Evolutionary conservation across 148 eudicot species (phyloP).

Genomic region (Vaccinium myrtillus): DNA sequence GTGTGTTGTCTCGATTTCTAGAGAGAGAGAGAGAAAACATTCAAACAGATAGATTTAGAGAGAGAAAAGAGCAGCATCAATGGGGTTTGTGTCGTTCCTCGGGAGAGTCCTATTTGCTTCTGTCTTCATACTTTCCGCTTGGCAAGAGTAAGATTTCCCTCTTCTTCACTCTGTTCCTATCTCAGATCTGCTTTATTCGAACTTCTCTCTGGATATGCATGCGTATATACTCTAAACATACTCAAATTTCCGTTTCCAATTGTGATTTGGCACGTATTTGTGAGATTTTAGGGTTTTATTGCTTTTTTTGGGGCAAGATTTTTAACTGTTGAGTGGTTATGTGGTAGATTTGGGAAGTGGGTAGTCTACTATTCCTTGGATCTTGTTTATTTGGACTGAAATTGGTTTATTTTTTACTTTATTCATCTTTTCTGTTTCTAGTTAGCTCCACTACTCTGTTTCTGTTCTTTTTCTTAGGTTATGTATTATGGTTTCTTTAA

Average conservation of each 20-base stretch:
- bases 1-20: constrained; percentile 22
- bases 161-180: neutral
- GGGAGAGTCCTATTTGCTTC: constrained; percentile 78
- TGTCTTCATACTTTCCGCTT: constrained; percentile 75
- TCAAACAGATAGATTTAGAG: neutral
- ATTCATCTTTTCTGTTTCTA: neutral
- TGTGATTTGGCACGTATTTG: neutral
- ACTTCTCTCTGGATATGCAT: neutral
- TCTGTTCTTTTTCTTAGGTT: neutral
- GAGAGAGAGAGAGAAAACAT: constrained; percentile 7
- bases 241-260: too few relatives aligned
- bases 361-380: neutral
- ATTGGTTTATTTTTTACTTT: neutral
- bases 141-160: constrained; percentile 61
- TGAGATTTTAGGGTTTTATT: neutral
- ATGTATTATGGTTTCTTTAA: neutral
- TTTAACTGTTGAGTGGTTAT: neutral
- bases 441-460: neutral
- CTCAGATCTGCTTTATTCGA: constrained; percentile 34
- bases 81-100: constrained; percentile 67
- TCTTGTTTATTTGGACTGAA: neutral
- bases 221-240: too few relatives aligned
- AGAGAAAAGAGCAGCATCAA: constrained; percentile 24
- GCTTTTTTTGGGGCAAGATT: neutral
- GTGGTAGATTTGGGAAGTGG: neutral